Base-by-base conservation (phyloP, 2,329 filamentous ascomycete species). In the Ceratocystis cacaofunesta region DNA sequence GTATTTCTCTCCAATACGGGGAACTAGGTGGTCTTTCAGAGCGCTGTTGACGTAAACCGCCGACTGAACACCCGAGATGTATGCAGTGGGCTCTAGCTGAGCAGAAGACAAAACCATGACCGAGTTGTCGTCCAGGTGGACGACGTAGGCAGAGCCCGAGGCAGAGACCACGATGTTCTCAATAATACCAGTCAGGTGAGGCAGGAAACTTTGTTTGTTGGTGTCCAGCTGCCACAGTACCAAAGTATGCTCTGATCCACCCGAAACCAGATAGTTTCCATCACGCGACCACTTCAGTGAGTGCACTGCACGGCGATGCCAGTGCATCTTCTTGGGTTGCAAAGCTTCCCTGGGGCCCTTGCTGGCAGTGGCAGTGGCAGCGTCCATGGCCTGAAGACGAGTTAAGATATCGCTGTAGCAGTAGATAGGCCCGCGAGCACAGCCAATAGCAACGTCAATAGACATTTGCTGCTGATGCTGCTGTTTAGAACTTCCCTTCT, bases 251-350 rank as follows among this genome's bases (percentile, higher is more conserved):
- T 99, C 94, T 25, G 85, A 85, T 41, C 94, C 94, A 72, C 94
- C 94, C 66, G 94, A 97, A 63, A 99, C 86, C 67, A 99, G 77
- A 74, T 99, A 99, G 72, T 96, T 91, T 90, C 92, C 92, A 79
- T 99, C 94, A 70, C 80, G 80, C 15, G 94, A 96, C 89, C 92
- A 97, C 74, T 94, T 95, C 66, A 96, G 80, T 8, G 89, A 82
- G 70, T 88, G 86, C 7, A 96, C 91, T 61, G 87, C 84, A 70
- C 86, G 85, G 70, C 91, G 83, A 75, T 99, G 94, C 94, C 94
- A 99, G 74, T 97, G 94, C 64, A 92, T 79, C 69, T 87, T 88
- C 66, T 86, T 85, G 43, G 80, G 80, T 67, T 80, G 78, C 28
- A 84, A 73, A 22, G 82, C 79, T 50, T 82, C 75, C 70, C 78